A percentile compares a stretch with the other conserved stretches of the same genome.
These are phyloP conservation scores for Pisolithus microcarpus DNA, from an alignment of 768 basidiomycete genomes.

Conservation along the genomic window DNA sequence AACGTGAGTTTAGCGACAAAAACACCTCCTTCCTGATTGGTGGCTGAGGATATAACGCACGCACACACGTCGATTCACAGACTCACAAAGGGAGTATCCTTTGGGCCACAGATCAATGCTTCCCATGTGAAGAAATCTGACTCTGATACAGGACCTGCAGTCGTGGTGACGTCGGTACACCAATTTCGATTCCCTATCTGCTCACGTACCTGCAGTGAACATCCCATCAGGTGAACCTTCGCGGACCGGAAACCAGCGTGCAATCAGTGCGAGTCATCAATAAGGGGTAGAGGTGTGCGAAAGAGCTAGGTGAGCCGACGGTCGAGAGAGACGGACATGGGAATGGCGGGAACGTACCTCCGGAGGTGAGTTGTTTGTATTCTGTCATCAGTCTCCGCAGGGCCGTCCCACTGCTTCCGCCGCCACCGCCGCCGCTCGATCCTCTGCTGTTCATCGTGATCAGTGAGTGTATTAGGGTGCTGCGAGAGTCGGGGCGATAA, in stretches of 20 bases:
- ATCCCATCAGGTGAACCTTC: conserved; percentile 86
- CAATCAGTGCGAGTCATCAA: neutral
- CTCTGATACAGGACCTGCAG: conserved; percentile 77
- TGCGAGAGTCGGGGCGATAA: no score
- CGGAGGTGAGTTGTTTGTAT: conserved; percentile 78
- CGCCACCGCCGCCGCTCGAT: conserved; percentile 35
- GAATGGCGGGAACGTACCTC: conserved; percentile 39
- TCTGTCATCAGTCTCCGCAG: conserved; percentile 87
- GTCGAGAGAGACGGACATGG: neutral
- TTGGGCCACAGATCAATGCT: conserved; percentile 87
- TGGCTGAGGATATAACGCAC: neutral
- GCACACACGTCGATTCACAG: neutral
- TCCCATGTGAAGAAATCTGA: conserved; percentile 96
- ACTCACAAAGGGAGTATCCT: conserved; percentile 89
- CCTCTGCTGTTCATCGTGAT: conserved; percentile 45
- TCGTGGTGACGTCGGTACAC: neutral
- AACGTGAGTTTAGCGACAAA: conserved; percentile 91
- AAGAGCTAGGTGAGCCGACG: neutral
- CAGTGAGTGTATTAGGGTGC: neutral
- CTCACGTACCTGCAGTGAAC: conserved; percentile 76
- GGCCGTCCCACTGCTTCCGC: conserved; percentile 53
- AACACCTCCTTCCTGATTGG: conserved; percentile 80
- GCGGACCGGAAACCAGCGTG: neutral
- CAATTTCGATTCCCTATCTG: neutral
- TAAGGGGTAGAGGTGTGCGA: neutral